Percentiles rank a stretch among this genome's conserved stretches.
Evolutionary conservation across 2,329 filamentous ascomycete species (phyloP).

Genomic region (Gliomastix tumulicola): DNA sequence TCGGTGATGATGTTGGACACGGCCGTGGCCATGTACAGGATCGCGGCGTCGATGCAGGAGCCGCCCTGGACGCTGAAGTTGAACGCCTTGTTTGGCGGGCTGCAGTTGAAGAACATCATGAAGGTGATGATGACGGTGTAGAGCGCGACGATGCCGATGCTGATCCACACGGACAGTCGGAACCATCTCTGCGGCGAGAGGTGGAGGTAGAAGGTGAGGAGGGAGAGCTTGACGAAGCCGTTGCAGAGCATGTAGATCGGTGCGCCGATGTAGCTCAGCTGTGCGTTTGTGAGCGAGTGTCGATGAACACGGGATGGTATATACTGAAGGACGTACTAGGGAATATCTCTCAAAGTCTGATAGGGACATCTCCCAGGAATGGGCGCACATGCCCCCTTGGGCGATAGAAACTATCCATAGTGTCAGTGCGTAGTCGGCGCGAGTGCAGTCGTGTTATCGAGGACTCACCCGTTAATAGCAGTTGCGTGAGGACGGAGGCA

Average conservation of each 20-base stretch:
- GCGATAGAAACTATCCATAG: constrained; percentile 7
- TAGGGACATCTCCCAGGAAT: constrained; percentile 15
- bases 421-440: too few relatives aligned
- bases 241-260: constrained; percentile 23
- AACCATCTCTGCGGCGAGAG: constrained; percentile 25
- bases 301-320: too few relatives aligned
- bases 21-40: constrained; percentile 40
- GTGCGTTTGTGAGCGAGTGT: too few relatives aligned
- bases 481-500: constrained; percentile 9
- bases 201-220: constrained; percentile 26
- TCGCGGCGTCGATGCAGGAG: constrained; percentile 32
- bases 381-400: constrained; percentile 10
- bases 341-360: constrained; percentile 9
- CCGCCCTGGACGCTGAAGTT: constrained; percentile 14
- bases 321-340: constrained; percentile 9
- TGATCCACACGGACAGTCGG: constrained; percentile 16
- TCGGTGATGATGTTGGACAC: constrained; percentile 39
- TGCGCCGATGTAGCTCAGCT: constrained; percentile 13
- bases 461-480: constrained; percentile 8
- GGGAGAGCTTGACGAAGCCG: constrained; percentile 25
- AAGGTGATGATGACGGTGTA: constrained; percentile 18
- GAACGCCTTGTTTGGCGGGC: constrained; percentile 13
- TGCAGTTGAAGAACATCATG: constrained; percentile 14
- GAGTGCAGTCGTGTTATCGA: too few relatives aligned
- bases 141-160: constrained; percentile 18